Evolutionary conservation across 192 early-diverging fungal genomes (phyloP), one percentile per base, ranked within the genome.

Genomic region (Dispira simplex): DNA sequence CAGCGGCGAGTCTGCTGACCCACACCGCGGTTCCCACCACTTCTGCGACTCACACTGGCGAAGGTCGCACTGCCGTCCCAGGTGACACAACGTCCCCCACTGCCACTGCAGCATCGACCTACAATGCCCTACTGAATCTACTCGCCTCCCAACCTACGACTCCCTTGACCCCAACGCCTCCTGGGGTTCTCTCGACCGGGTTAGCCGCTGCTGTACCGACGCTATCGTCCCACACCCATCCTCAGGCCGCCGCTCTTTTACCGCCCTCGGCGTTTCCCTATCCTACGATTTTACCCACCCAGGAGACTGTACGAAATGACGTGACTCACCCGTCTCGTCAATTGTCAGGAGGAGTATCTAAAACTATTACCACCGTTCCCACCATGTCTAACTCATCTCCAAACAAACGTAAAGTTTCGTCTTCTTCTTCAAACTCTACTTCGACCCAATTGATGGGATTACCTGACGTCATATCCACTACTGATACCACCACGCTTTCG

Each of bases 131-230:
- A 57, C 43, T 56, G 8, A 65, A 69, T n/a, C 59, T 69, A 10
- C 67, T 73, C 46, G 69, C 65, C 25, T 71, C 73, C 66, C 68
- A 71, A 57, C 69, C 72, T 67, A 66, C 63, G n/a, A 59, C 47
- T 44, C 25, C 68, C 11, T 64, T 65, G 20, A 66, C 68, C 0
- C 46, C 69, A 10, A 68, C 71, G 48, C 39, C 20, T 58, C 56
- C 56, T 26, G 56, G 16, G 2, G 23, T 58, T 28, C 56, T 28
- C 32, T 39, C 32, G 3, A 6, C 32, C 6, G 32, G 32, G 32
- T 39, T 39, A 39, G 32, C 32, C 32, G 32, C 32, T 39, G 32
- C 32, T 39, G 32, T 39, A 39, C 32, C 32, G 32, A 39, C 32
- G 32, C 6, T 39, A 39, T 39, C 32, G 6, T 39, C 32, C 32